Conservation (phyloP, 495 filamentous ascomycete species). For the Oleoguttula mirabilis region DNA sequence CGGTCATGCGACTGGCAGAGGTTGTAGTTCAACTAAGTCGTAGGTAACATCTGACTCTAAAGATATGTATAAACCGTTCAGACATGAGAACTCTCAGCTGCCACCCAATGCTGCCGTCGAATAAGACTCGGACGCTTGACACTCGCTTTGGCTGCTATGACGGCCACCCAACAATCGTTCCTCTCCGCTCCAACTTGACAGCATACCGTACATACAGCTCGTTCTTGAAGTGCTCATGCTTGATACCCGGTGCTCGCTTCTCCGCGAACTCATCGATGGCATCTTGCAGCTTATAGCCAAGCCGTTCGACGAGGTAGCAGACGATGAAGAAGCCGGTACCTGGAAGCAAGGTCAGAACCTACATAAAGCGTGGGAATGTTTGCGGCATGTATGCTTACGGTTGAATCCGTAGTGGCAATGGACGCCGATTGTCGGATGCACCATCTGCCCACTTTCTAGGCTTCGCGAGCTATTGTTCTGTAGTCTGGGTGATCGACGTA, state of each 20-base stretch:
- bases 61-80: too few relatives aligned
- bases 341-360: conserved; percentile 33
- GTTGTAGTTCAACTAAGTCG: too few relatives aligned
- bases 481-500: conserved; percentile 27
- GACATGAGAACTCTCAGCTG: too few relatives aligned
- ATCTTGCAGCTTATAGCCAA: conserved; percentile 56
- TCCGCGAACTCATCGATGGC: conserved; percentile 71
- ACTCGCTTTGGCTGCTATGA: too few relatives aligned
- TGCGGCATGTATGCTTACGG: too few relatives aligned
- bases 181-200: conserved; percentile 20
- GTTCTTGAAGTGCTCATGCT: conserved; percentile 81
- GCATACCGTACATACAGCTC: conserved; percentile 71
- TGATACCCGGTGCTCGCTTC: conserved; percentile 68
- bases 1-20: too few relatives aligned
- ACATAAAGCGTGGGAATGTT: background rate
- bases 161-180: conserved; percentile 7
- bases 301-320: conserved; percentile 79
- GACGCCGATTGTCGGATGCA: conserved; percentile 55
- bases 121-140: too few relatives aligned
- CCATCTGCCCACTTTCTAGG: background rate
- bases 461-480: conserved; percentile 18
- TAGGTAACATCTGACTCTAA: too few relatives aligned
- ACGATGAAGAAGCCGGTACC: conserved; percentile 75
- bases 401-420: conserved; percentile 88
- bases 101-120: too few relatives aligned